These are phyloP conservation scores for Scedosporium dehoogii DNA, from an alignment of 2,329 filamentous ascomycete species.

Conservation along the genomic window DNA sequence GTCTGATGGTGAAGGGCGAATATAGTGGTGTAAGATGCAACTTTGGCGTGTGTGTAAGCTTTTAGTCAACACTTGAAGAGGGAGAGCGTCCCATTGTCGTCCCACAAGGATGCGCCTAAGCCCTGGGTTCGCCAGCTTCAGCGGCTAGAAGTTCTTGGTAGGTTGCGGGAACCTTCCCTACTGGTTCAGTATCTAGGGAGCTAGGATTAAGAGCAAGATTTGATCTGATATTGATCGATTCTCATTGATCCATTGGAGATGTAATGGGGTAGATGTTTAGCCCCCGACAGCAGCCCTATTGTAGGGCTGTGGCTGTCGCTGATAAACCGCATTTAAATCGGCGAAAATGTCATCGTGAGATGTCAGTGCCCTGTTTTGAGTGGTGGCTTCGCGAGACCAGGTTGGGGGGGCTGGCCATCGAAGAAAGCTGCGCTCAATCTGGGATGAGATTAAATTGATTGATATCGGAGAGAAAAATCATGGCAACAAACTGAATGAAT, in stretches of 20 bases:
- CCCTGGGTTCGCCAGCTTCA: neutral
- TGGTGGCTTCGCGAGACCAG: neutral
- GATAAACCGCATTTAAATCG: neutral
- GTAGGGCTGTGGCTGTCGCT: conserved; percentile 2
- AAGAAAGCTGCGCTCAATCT: no score
- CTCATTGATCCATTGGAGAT: no score
- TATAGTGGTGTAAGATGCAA: neutral
- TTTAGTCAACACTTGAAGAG: neutral
- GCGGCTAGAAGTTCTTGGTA: neutral
- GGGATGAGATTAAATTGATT: no score
- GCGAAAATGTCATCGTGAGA: neutral
- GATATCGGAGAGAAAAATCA: no score
- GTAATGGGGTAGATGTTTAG: neutral
- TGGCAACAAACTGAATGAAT: no score
- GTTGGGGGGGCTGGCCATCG: no score
- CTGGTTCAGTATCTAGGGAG: neutral
- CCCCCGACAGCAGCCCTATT: neutral
- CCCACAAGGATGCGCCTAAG: neutral
- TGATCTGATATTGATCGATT: neutral
- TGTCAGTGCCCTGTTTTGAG: neutral
- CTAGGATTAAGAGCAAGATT: neutral
- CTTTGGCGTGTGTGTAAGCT: conserved; percentile 7
- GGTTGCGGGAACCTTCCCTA: neutral
- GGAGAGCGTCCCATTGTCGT: neutral
- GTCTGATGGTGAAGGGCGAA: neutral